A percentile compares a stretch with the other conserved stretches of the same genome.
Evolutionary conservation across 345 rosid species (phyloP).

Genomic region (Populus nigra): DNA sequence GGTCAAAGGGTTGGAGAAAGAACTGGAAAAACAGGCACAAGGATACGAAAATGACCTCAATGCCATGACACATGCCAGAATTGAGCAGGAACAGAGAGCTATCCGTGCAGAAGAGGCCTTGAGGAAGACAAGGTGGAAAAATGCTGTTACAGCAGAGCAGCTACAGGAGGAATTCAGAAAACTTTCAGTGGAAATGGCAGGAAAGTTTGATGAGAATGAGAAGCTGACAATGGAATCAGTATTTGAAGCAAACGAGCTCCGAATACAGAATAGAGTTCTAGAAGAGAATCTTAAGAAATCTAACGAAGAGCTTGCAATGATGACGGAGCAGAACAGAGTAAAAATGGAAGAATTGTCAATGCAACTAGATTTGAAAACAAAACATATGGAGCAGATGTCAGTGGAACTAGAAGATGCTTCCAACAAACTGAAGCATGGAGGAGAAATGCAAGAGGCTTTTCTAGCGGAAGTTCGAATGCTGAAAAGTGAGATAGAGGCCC

Average conservation of each 20-base stretch:
- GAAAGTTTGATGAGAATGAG: constrained; percentile 32
- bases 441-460: constrained; percentile 42
- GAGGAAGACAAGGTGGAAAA: constrained; percentile 36
- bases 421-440: constrained; percentile 14
- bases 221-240: constrained; percentile 12
- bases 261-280: constrained; percentile 14
- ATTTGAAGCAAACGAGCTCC: constrained; percentile 24
- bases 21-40: constrained; percentile 27
- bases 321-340: constrained; percentile 16
- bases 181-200: constrained; percentile 31
- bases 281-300: constrained; percentile 25
- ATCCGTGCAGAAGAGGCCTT: constrained; percentile 32
- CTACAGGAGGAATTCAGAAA: constrained; percentile 31
- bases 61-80: constrained; percentile 20
- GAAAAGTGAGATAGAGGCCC: constrained; percentile 37
- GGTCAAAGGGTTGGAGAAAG: constrained; percentile 26
- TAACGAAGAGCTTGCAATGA: constrained; percentile 17
- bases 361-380: constrained; percentile 22
- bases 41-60: constrained; percentile 25
- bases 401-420: constrained; percentile 14
- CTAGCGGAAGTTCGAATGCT: constrained; percentile 55
- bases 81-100: constrained; percentile 33
- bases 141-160: constrained; percentile 29
- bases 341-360: constrained; percentile 15
- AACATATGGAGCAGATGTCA: constrained; percentile 18